These are phyloP conservation scores for Acrasis kona DNA, from an alignment of 78 protist genomes.

Conservation along the genomic window DNA sequence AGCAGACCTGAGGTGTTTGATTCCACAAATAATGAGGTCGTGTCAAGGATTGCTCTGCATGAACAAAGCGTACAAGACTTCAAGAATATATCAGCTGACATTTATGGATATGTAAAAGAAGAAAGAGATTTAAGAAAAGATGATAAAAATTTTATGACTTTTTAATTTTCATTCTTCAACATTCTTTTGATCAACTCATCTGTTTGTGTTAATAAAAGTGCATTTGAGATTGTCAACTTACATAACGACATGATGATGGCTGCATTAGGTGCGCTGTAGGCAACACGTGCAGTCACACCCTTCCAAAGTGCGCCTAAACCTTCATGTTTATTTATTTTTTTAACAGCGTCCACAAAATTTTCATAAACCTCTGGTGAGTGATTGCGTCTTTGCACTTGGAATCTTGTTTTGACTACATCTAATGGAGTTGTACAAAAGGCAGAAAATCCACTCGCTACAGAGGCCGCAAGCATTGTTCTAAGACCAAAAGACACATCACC, in stretches of 20 bases:
- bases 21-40: no score
- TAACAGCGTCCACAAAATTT: neutral
- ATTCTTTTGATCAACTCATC: no score
- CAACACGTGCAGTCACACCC: neutral
- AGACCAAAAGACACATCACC: neutral
- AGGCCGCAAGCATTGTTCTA: neutral
- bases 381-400: neutral
- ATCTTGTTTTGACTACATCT: neutral
- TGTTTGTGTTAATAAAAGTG: no score
- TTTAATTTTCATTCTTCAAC: no score
- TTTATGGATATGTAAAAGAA: no score
- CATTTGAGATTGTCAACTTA: no score
- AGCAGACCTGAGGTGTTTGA: no score
- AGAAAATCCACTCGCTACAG: neutral
- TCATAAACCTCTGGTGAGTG: neutral
- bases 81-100: no score
- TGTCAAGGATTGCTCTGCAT: no score
- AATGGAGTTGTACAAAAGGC: neutral
- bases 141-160: no score
- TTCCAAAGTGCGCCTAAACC: neutral
- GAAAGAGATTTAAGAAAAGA: no score
- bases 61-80: no score
- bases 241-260: neutral
- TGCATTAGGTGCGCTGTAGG: neutral
- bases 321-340: neutral